Base-by-base conservation (phyloP, 2,329 filamentous ascomycete species). In the Endoconidiophora polonica region DNA sequence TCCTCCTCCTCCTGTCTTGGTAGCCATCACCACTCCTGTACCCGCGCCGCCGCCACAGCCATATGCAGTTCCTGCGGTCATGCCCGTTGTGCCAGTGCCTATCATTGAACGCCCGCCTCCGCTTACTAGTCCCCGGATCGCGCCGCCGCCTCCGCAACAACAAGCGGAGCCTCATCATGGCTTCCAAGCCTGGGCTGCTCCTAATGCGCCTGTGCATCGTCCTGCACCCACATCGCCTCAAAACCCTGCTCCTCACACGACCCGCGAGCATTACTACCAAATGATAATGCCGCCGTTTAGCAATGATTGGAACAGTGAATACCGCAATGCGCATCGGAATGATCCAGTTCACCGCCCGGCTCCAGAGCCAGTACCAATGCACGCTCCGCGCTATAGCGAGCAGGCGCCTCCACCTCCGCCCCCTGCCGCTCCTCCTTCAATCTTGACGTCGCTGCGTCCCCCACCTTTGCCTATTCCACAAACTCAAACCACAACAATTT, bases 31-130 rank as follows among this genome's bases (percentile, higher is more conserved):
- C 9, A 24, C 54, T 2, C 43, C 51, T 10, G 52, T 46, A 18
- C 46, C 54, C 9, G 44, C 49, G 6, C 51, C 52, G 4, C 22
- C 49, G 12, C 44, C 24, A 16, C 40, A 44, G n/a, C 49, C 33
- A 16, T 24, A 44, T 16, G 33, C 45, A 1, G 29, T 38, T 24
- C 22, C 44, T 48, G 46, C 46, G 5, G 45, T 29, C 4, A 10
- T 50, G 22, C 43, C 26, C 23, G 29, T 43, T 41, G 18, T 22
- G 7, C 33, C 41, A 9, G 20, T 23, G 44, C 37, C 42, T 23
- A 52, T 59, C 12, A 53, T 60, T 42, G 55, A 61, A 0, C 56
- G 53, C 23, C 50, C 54, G 36, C 44, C 58, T 40, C 54, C 58
- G 46, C 60, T 56, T 26, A 57, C 38, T 36, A 50, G 29, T 40